Conservation (phyloP, 768 basidiomycete genomes). For the Phylloporus rhodoxanthus region DNA sequence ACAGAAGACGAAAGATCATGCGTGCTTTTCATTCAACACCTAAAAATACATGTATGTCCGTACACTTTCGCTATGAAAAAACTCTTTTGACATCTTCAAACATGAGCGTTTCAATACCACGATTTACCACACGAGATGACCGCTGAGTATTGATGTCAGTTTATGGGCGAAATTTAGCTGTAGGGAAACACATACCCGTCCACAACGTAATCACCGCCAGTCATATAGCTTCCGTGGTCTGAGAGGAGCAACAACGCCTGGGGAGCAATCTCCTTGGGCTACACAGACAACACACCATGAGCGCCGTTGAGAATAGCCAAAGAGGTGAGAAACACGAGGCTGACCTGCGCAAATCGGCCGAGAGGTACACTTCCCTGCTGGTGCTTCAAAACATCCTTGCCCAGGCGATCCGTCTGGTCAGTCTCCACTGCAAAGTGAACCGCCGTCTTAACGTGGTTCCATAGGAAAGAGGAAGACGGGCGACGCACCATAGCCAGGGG, state of each 20-base stretch:
- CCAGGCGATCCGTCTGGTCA: slow-evolving; percentile 53
- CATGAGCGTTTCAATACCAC: background rate
- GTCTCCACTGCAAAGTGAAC: slow-evolving; percentile 25
- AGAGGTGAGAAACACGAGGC: background rate
- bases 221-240: slow-evolving; percentile 49
- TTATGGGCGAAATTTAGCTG: background rate
- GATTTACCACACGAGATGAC: slow-evolving; percentile 28
- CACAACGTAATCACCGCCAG: slow-evolving; percentile 50
- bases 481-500: slow-evolving; percentile 48
- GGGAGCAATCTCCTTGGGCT: slow-evolving; percentile 55
- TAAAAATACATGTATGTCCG: background rate
- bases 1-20: too few relatives aligned
- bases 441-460: too few relatives aligned
- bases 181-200: slow-evolving; percentile 38
- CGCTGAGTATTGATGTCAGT: slow-evolving; percentile 7
- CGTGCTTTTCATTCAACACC: background rate
- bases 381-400: slow-evolving; percentile 41
- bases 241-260: slow-evolving; percentile 53
- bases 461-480: background rate
- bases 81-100: too few relatives aligned
- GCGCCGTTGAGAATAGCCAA: background rate
- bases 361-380: slow-evolving; percentile 49
- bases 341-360: slow-evolving; percentile 52
- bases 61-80: background rate
- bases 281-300: background rate